Base-by-base conservation (phyloP, 2,329 filamentous ascomycete species). In the Huntiella decipiens region DNA sequence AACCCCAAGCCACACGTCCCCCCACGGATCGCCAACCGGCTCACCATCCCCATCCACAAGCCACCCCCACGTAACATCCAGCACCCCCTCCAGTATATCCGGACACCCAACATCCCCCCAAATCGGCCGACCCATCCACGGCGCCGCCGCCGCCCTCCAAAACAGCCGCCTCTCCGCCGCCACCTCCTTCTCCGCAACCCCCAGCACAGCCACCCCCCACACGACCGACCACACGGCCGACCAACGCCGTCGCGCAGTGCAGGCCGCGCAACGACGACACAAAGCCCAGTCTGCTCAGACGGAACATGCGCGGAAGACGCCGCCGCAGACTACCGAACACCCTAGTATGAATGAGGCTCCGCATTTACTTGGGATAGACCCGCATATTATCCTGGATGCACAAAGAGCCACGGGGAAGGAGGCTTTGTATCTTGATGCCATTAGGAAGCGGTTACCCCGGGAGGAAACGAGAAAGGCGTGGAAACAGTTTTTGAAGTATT, bases 351-450 rank as follows among this genome's bases (percentile, higher is more conserved):
- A 78, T 57, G 59, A 63, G 38, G 67, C 74, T 11, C 58, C 65
- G 12, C 73, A 79, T 56, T 66, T 79, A n/a, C 63, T 66, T 6
- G 64, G 66, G 38, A 61, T 77, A 19, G 60, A 64, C 5, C 77
- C 81, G 2, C 74, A 80, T 54, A 66, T 88, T 46, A 82, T 94
- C 49, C 66, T 82, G 16, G 79, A 82, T 50, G 83, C 87, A 1
- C 82, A 82, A 52, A 79, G 80, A 52, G 81, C 85, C 1, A 83
- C 79, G 1, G 78, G 82, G 11, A 68, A 79, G 39, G 85, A 94
- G 60, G 82, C 79, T 1, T 69, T 82, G 13, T 93, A 78, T 55
- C 63, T 79, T 10, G 67, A 67, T n/a, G 71, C 73, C 35, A 75
- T 79, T 46, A 69, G 64, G 5, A 63, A 62, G 41, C 64, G 73